Conservation (phyloP, 495 filamentous ascomycete genomes). For the Tuber aestivum region DNA sequence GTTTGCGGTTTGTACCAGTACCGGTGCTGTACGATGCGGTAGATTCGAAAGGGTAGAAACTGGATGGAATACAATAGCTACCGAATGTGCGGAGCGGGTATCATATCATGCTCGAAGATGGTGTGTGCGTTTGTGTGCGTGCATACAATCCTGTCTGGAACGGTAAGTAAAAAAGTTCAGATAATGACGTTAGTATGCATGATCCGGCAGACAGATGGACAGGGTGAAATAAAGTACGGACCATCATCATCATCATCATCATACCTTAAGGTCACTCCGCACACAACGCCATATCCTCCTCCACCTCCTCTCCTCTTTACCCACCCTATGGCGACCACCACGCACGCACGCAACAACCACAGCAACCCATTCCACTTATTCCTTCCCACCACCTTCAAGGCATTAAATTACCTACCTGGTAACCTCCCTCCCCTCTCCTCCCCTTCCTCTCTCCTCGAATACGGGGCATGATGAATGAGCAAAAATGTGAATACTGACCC, state of each 20-base stretch:
- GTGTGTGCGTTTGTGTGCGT: too few relatives aligned
- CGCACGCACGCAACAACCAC: not conserved
- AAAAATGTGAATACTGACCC: constrained; percentile 1
- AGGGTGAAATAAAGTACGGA: too few relatives aligned
- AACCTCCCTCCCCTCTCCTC: not conserved
- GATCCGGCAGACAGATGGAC: too few relatives aligned
- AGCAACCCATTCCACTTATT: not conserved
- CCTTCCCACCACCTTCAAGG: not conserved
- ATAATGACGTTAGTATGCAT: not conserved
- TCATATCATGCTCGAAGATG: too few relatives aligned
- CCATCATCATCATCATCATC: too few relatives aligned
- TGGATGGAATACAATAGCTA: not conserved
- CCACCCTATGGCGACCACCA: not conserved
- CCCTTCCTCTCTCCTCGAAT: not conserved
- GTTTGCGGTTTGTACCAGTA: not conserved
- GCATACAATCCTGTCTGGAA: too few relatives aligned
- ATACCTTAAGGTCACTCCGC: too few relatives aligned
- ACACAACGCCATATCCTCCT: not conserved
- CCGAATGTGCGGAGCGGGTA: not conserved
- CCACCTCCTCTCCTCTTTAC: not conserved
- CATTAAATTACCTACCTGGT: constrained; percentile 3
- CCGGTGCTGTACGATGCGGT: too few relatives aligned
- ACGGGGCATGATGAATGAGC: not conserved
- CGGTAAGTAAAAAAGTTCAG: too few relatives aligned
- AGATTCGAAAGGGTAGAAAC: not conserved